Base-by-base conservation (phyloP, 1,284 basidiomycete species). In the Xerocomus minutiporus region DNA sequence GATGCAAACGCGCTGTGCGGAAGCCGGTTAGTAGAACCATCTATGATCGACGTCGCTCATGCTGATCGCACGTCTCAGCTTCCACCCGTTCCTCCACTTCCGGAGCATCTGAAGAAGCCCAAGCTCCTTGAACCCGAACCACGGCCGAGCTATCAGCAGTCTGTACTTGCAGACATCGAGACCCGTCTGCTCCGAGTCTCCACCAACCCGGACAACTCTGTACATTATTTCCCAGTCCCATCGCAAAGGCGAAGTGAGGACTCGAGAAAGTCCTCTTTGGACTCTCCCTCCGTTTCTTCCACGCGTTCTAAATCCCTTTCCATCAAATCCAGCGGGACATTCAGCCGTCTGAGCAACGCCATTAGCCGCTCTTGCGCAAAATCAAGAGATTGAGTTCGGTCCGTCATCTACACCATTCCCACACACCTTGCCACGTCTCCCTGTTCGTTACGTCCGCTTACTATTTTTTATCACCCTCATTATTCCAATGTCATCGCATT, bases 221-320 rank as follows among this genome's bases (percentile, higher is more conserved):
- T 67, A 39, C 69, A 67, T 43, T 67, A 69, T 49, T 67, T 67
- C 49, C 66, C 66, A 17, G 66, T 67, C 5, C 64, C 65, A 34
- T 64, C 67, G 8, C 68, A 71, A 25, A 64, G 65, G 31, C 67
- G 55, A 34, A 65, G 67, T 17, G 65, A 67, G 23, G 68, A 71
- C 5, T 63, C 55, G 5, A 41, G 49, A 28, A 57, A 71, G 42
- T 12, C 48, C 13, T 71, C 68, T 1, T 42, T 68, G 43, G 68
- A 70, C n/a, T 59, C 65, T 1, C 64, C 68, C 1, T 71, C 68
- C 2, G 40, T 67, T 50, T 17, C 53, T 8, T 66, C 68, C 26
- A 56, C 51, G 1, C 3, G 36, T 0, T 66, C 62, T 11, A 66
- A 62, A 55, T 54, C 55, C 0, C 35, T 56, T 0, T 64, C 66